Percentiles rank a stretch among this genome's conserved stretches.
These are phyloP conservation scores for Nymphaea colorata DNA, from an alignment of 164 flowering plant genomes.

Conservation along the genomic window DNA sequence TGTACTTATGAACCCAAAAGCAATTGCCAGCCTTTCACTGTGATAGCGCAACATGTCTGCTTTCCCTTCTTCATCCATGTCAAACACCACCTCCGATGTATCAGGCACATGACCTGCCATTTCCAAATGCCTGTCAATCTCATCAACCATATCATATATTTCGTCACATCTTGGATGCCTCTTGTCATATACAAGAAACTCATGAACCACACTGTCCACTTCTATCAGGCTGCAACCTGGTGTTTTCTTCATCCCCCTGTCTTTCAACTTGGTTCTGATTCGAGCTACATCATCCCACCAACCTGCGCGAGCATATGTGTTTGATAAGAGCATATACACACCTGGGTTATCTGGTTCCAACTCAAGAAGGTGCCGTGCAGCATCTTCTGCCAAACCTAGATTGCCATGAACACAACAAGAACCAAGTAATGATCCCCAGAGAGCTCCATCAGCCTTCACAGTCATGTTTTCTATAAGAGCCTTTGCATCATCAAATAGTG, in stretches of 20 bases:
- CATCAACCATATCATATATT: conserved; percentile 48
- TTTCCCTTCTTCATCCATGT: conserved; percentile 55
- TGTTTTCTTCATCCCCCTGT: conserved; percentile 42
- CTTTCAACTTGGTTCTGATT: conserved; percentile 32
- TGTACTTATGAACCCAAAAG: conserved; percentile 62
- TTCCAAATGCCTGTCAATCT: conserved; percentile 32
- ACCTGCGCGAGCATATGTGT: conserved; percentile 45
- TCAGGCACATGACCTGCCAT: conserved; percentile 39
- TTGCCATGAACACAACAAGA: conserved; percentile 39
- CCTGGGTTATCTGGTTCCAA: conserved; percentile 50
- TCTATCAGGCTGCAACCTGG: conserved; percentile 62
- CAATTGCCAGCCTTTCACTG: conserved; percentile 58
- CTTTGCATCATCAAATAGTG: conserved; percentile 49
- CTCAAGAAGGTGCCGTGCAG: conserved; percentile 32
- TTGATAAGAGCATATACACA: conserved; percentile 44
- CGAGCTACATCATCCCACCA: conserved; percentile 58
- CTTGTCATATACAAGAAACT: conserved; percentile 54
- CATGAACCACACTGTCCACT: conserved; percentile 48
- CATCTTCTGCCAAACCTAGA: conserved; percentile 32
- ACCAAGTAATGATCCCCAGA: conserved; percentile 59
- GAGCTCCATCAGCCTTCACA: conserved; percentile 46
- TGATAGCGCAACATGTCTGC: conserved; percentile 41
- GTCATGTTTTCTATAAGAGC: conserved; percentile 30
- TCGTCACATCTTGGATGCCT: conserved; percentile 32
- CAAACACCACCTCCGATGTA: conserved; percentile 49